These are phyloP conservation scores for Pecoramyces ruminantium DNA, from an alignment of 192 early-diverging fungal genomes.

Conservation along the genomic window DNA sequence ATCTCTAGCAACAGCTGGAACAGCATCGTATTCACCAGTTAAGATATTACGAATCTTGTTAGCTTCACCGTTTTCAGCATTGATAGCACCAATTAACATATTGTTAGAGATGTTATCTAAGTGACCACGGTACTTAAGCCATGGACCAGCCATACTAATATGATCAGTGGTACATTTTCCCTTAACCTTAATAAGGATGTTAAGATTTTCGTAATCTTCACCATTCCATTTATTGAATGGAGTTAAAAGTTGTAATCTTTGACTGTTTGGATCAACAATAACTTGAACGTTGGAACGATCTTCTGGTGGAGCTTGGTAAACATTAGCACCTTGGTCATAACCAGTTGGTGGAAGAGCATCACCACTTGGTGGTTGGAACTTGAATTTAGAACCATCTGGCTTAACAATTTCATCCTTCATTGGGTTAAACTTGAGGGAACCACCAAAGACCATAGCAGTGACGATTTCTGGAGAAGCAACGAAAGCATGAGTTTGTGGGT, in stretches of 20 bases:
- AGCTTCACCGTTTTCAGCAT: slow-evolving; percentile 63
- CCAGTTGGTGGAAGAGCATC: slow-evolving; percentile 75
- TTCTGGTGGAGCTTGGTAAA: slow-evolving; percentile 83
- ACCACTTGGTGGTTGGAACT: slow-evolving; percentile 71
- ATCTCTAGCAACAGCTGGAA: slow-evolving; percentile 81
- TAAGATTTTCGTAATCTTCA: slow-evolving; percentile 59
- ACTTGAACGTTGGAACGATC: slow-evolving; percentile 61
- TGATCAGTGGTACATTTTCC: slow-evolving; percentile 99
- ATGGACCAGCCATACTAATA: slow-evolving; percentile 76
- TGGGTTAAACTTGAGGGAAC: slow-evolving; percentile 87
- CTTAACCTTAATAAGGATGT: slow-evolving; percentile 84
- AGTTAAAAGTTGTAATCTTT: slow-evolving; percentile 77
- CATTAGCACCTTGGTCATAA: slow-evolving; percentile 86
- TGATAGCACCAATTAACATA: slow-evolving; percentile 93
- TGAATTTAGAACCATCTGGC: slow-evolving; percentile 87
- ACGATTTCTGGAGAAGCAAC: slow-evolving; percentile 87
- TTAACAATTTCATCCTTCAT: slow-evolving; percentile 71
- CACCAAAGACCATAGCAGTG: slow-evolving; percentile 89
- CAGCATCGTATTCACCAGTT: slow-evolving; percentile 52
- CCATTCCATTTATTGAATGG: slow-evolving; percentile 83
- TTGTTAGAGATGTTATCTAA: slow-evolving; percentile 98
- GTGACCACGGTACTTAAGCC: slow-evolving; percentile 92
- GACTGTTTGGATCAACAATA: slow-evolving; percentile 60
- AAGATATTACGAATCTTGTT: slow-evolving; percentile 25
- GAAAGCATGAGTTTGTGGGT: slow-evolving; percentile 90